These are phyloP conservation scores for Lecanicillium sp. DNA, from an alignment of 2,329 filamentous ascomycete genomes.

Conservation along the genomic window DNA sequence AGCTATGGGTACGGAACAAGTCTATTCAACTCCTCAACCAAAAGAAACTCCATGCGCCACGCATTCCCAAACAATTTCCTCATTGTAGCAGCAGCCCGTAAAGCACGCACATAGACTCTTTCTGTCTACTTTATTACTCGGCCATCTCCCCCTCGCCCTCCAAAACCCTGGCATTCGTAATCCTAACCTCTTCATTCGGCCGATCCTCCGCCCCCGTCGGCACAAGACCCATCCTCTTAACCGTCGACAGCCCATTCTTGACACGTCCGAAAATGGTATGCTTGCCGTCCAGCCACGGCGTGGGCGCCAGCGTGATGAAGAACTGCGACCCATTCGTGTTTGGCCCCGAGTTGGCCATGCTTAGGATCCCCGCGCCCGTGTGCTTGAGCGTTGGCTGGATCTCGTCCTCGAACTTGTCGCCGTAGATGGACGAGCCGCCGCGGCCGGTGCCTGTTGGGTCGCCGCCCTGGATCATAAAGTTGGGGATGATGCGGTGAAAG, in stretches of 20 bases:
- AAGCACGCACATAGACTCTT: too few relatives aligned
- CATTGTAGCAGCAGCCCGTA: too few relatives aligned
- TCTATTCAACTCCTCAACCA: background rate
- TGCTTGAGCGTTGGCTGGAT: conserved; percentile 73
- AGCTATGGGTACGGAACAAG: too few relatives aligned
- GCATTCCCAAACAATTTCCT: too few relatives aligned
- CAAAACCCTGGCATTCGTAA: conserved; percentile 63
- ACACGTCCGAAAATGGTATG: conserved; percentile 95
- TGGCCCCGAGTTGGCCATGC: conserved; percentile 92
- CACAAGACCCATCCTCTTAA: conserved; percentile 81
- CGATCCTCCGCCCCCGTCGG: conserved; percentile 75
- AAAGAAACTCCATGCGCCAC: too few relatives aligned
- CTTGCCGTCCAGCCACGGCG: conserved; percentile 94
- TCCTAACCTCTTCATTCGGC: conserved; percentile 74
- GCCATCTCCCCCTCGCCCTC: conserved; percentile 42
- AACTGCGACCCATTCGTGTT: conserved; percentile 95
- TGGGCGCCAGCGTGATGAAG: conserved; percentile 88
- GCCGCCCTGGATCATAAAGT: conserved; percentile 95
- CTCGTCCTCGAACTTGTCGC: conserved; percentile 91
- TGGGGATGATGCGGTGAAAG: conserved; percentile 90
- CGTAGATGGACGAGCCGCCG: conserved; percentile 83
- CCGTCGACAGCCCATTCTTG: conserved; percentile 71
- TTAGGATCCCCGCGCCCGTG: conserved; percentile 85
- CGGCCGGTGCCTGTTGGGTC: conserved; percentile 91
- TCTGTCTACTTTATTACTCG: too few relatives aligned